These are phyloP conservation scores for Cunninghamia lanceolata DNA, from an alignment of 75 land plant species.

Conservation along the genomic window DNA sequence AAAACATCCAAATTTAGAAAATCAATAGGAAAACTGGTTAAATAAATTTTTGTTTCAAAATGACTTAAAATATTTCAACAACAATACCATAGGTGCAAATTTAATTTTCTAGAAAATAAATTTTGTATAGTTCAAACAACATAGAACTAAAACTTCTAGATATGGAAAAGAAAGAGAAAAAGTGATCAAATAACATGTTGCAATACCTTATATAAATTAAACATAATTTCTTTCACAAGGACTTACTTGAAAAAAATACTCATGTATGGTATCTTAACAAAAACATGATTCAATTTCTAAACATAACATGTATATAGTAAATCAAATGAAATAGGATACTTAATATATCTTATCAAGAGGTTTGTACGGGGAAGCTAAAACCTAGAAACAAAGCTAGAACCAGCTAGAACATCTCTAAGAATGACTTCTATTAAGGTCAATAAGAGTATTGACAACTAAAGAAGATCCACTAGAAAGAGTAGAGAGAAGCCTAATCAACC, in stretches of 20 bases:
- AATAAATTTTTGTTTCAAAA: no score
- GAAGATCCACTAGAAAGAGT: slow-evolving; percentile 56
- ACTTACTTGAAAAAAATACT: background rate
- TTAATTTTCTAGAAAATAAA: no score
- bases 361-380: slow-evolving; percentile 20
- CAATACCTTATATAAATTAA: background rate
- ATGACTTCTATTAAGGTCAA: slow-evolving; percentile 57
- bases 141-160: background rate
- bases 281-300: background rate
- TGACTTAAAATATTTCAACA: no score
- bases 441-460: slow-evolving; percentile 47
- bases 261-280: background rate
- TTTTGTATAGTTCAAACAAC: no score
- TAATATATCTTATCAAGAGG: slow-evolving; percentile 41
- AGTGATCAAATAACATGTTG: background rate
- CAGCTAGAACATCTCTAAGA: slow-evolving; percentile 44
- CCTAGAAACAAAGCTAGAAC: slow-evolving; percentile 32
- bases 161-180: background rate
- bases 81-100: no score
- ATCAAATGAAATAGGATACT: background rate
- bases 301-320: background rate
- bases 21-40: no score
- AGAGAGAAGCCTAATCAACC: slow-evolving; percentile 50
- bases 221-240: background rate
- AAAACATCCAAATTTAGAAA: background rate